Percentiles rank a stretch among this genome's conserved stretches.
Evolutionary conservation across 768 basidiomycete species (phyloP).

Genomic region (Podaxis sp.): DNA sequence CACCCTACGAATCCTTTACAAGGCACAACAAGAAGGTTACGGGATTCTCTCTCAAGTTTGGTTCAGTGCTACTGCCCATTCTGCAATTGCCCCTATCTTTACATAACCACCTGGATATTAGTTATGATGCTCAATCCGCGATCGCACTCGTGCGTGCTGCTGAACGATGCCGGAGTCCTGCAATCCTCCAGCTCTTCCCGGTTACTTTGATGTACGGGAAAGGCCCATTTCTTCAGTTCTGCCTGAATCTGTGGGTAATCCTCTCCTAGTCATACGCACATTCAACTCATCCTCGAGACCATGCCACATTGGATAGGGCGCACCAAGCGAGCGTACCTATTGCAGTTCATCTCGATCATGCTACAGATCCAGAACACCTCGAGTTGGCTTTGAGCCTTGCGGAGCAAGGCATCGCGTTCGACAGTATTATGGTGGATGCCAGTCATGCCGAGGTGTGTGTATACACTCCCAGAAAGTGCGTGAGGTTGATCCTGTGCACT

Average conservation of each 20-base stretch:
- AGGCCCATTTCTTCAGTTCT: slow-evolving; percentile 41
- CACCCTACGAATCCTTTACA: slow-evolving; percentile 35
- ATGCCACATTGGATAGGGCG: slow-evolving; percentile 22
- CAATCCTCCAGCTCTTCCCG: slow-evolving; percentile 42
- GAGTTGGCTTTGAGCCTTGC: slow-evolving; percentile 41
- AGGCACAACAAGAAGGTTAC: slow-evolving; percentile 37
- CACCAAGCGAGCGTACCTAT: slow-evolving; percentile 44
- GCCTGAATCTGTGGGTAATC: slow-evolving; percentile 31
- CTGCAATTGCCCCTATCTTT: neutral
- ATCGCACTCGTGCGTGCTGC: slow-evolving; percentile 43
- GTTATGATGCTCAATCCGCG: slow-evolving; percentile 42
- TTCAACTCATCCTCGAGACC: neutral
- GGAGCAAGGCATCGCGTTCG: slow-evolving; percentile 41
- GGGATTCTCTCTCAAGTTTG: slow-evolving; percentile 41
- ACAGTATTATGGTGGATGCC: slow-evolving; percentile 49
- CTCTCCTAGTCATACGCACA: neutral
- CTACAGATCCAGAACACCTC: slow-evolving; percentile 40
- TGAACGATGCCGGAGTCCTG: slow-evolving; percentile 40
- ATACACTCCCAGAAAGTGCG: neutral
- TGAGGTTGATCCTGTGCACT: neutral
- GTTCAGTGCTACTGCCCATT: slow-evolving; percentile 18
- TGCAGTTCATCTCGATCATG: slow-evolving; percentile 45
- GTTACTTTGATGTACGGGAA: slow-evolving; percentile 41
- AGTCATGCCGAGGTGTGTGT: slow-evolving; percentile 36
- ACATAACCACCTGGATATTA: slow-evolving; percentile 12